A percentile compares a stretch with the other conserved stretches of the same genome.
These are phyloP conservation scores for Melocanna baccifera DNA, from an alignment of 176 grass and related monocot species.

Conservation along the genomic window DNA sequence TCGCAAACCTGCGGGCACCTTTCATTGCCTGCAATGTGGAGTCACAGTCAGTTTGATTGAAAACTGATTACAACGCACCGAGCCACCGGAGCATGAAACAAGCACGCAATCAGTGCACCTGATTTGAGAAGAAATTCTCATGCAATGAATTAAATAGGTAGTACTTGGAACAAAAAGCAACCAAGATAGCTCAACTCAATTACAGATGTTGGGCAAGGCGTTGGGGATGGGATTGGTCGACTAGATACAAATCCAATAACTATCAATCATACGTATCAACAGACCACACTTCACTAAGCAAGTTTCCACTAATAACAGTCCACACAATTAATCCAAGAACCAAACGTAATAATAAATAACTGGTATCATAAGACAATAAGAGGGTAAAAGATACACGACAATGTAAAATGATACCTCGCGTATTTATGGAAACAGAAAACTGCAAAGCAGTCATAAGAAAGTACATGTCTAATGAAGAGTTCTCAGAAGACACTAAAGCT, in stretches of 20 bases:
- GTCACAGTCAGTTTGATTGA: no score
- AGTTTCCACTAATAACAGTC: neutral
- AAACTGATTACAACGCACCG: neutral
- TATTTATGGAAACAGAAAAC: slow-evolving; percentile 28
- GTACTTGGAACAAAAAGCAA: neutral
- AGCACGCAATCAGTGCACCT: neutral
- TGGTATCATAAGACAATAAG: neutral
- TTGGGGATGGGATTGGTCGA: neutral
- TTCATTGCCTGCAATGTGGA: no score
- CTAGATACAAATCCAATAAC: neutral
- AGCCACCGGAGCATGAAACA: neutral
- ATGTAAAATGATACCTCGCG: neutral
- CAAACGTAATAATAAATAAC: slow-evolving; percentile 19
- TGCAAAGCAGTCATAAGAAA: slow-evolving; percentile 39
- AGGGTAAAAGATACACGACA: slow-evolving; percentile 17
- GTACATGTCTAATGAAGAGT: slow-evolving; percentile 44
- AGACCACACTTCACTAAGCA: neutral
- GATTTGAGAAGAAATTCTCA: neutral
- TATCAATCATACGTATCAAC: neutral
- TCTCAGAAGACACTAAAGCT: slow-evolving; percentile 38
- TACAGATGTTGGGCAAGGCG: neutral
- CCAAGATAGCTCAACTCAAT: neutral
- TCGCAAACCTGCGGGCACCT: no score
- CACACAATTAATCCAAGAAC: slow-evolving; percentile 4
- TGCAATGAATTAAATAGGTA: neutral